These are phyloP conservation scores for Phyllosticta capitalensis DNA, from an alignment of 2,329 filamentous ascomycete species.

Conservation along the genomic window DNA sequence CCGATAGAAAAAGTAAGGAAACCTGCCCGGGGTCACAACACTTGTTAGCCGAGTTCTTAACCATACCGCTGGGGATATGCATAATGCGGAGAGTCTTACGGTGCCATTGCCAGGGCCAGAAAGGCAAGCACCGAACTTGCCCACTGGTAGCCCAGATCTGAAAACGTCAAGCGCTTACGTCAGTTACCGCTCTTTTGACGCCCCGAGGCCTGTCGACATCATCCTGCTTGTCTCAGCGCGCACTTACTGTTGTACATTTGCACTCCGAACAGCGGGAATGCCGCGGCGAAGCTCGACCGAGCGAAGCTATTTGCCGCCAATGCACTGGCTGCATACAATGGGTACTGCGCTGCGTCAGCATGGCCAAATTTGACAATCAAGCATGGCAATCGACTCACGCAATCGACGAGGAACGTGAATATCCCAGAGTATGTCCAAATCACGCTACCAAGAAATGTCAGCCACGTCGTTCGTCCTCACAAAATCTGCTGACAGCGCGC, in stretches of 20 bases:
- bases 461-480: constrained; percentile 6
- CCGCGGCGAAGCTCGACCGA: constrained; percentile 39
- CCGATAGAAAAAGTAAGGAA: constrained; percentile 40
- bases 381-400: constrained; percentile 29
- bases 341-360: constrained; percentile 29
- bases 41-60: constrained; percentile 23
- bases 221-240: constrained; percentile 13
- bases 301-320: constrained; percentile 43
- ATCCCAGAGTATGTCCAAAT: constrained; percentile 74
- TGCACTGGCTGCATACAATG: constrained; percentile 40
- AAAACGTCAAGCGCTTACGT: constrained; percentile 18
- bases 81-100: constrained; percentile 22
- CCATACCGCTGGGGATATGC: constrained; percentile 17
- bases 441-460: constrained; percentile 40
- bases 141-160: constrained; percentile 42
- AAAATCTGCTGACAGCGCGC: constrained; percentile 5
- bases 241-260: constrained; percentile 43
- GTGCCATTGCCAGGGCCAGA: constrained; percentile 40
- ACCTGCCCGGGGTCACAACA: constrained; percentile 22
- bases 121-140: constrained; percentile 39
- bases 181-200: constrained; percentile 37
- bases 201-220: constrained; percentile 5
- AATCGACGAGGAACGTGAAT: constrained; percentile 76
- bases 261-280: constrained; percentile 39
- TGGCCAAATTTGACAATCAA: constrained; percentile 14